Evolutionary conservation across 345 rosid genomes (phyloP).

Genomic region (Dimocarpus longan): DNA sequence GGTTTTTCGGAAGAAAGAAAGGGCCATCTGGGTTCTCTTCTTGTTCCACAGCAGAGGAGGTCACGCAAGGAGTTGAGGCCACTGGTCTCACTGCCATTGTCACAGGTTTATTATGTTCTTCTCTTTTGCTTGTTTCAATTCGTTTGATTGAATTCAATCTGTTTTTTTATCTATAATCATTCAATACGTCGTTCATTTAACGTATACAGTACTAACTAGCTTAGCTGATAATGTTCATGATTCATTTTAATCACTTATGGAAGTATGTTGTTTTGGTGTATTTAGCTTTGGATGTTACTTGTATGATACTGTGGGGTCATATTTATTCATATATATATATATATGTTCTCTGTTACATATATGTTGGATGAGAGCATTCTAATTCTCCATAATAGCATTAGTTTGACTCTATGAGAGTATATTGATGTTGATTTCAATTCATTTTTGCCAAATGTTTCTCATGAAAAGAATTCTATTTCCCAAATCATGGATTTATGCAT

Average conservation of each 20-base stretch:
- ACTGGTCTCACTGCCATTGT: constrained; percentile 79
- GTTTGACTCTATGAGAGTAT: neutral
- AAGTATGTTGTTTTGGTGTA: neutral
- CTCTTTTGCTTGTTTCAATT: too few species aligned
- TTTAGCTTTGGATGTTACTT: neutral
- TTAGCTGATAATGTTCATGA: neutral
- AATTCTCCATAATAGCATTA: neutral
- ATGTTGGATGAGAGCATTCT: constrained; percentile 4
- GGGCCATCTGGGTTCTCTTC: constrained; percentile 79
- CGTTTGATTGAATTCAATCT: too few species aligned
- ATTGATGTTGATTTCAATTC: neutral
- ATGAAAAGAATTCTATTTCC: neutral
- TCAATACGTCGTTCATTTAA: neutral
- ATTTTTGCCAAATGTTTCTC: neutral
- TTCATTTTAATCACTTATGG: too few species aligned
- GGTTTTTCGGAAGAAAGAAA: constrained; percentile 54
- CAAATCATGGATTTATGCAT: neutral
- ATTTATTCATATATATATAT: neutral
- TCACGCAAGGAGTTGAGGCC: constrained; percentile 71
- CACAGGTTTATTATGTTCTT: constrained; percentile 40
- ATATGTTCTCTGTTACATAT: neutral
- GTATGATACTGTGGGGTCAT: neutral
- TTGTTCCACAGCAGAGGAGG: constrained; percentile 81
- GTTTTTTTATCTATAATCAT: neutral
- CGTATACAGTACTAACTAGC: neutral